phyloP scores from a whole-genome alignment of 2,329 filamentous ascomycete genomes.

The Akanthomyces muscarius region DNA sequence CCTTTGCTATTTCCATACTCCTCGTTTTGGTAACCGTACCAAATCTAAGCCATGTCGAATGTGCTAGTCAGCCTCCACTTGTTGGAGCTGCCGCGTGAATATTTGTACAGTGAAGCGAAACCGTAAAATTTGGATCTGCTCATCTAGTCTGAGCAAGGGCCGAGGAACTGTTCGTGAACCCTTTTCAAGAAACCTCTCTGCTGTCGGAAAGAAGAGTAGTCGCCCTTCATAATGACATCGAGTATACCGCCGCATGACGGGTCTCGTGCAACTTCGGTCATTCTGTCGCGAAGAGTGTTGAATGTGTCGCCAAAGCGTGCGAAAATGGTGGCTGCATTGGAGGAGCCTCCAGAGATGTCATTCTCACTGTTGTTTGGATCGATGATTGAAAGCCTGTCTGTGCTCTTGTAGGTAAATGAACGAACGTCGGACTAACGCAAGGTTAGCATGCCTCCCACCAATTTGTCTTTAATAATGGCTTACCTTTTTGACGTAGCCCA shows the following conservation, averaged over 20 bases:
- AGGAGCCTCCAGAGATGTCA: constrained; percentile 85
- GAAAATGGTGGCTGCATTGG: constrained; percentile 63
- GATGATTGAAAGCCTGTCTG: constrained; percentile 74
- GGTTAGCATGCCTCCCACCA: constrained; percentile 11
- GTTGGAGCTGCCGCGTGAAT: not conserved
- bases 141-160: constrained; percentile 30
- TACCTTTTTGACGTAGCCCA: constrained; percentile 72
- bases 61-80: not conserved
- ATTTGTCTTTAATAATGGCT: constrained; percentile 23
- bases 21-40: constrained; percentile 1
- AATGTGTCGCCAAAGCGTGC: constrained; percentile 66
- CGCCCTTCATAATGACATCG: constrained; percentile 66
- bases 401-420: constrained; percentile 53
- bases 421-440: constrained; percentile 39
- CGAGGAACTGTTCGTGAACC: constrained; percentile 43
- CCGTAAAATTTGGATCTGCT: constrained; percentile 9
- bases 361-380: constrained; percentile 84
- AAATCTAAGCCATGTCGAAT: constrained; percentile 1
- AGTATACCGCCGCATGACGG: constrained; percentile 49
- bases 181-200: constrained; percentile 62
- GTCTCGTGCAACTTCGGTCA: constrained; percentile 46
- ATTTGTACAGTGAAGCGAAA: constrained; percentile 5
- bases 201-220: constrained; percentile 69
- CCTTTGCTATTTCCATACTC: constrained; percentile 3
- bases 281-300: constrained; percentile 51